Evolutionary conservation across 2,329 filamentous ascomycete species (phyloP).

Genomic region (Colletotrichum godetiae): DNA sequence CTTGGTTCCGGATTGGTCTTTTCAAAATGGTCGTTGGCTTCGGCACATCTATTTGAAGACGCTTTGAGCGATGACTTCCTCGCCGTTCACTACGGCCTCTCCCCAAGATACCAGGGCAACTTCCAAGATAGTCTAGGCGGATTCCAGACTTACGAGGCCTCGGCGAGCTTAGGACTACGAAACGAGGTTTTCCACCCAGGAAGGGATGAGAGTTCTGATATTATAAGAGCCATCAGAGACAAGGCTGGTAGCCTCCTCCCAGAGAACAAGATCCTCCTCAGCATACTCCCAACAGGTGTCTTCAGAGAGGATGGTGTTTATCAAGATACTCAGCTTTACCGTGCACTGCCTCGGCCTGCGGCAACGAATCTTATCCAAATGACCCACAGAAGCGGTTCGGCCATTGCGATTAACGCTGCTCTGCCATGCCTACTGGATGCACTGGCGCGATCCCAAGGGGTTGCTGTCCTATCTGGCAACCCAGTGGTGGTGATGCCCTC

Average conservation of each 20-base stretch:
- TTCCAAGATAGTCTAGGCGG: constrained; percentile 96
- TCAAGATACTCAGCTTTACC: constrained; percentile 80
- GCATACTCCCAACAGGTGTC: constrained; percentile 82
- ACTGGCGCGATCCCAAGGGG: constrained; percentile 81
- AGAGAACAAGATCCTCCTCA: constrained; percentile 84
- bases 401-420: constrained; percentile 88
- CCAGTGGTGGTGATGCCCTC: constrained; percentile 86
- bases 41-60: constrained; percentile 89
- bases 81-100: constrained; percentile 89
- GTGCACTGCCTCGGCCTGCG: constrained; percentile 79
- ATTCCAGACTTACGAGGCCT: constrained; percentile 96
- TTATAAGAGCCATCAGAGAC: constrained; percentile 86
- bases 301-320: constrained; percentile 85
- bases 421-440: constrained; percentile 90
- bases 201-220: constrained; percentile 91
- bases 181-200: constrained; percentile 92
- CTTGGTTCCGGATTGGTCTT: constrained; percentile 78
- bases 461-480: constrained; percentile 84
- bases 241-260: constrained; percentile 86
- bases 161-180: constrained; percentile 87
- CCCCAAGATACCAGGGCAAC: constrained; percentile 92
- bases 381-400: constrained; percentile 78
- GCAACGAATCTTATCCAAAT: constrained; percentile 75
- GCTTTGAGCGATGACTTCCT: constrained; percentile 90
- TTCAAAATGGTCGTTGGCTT: constrained; percentile 90